These are phyloP conservation scores for Coemansia asiatica DNA, from an alignment of 192 early-diverging fungal genomes.

Conservation along the genomic window DNA sequence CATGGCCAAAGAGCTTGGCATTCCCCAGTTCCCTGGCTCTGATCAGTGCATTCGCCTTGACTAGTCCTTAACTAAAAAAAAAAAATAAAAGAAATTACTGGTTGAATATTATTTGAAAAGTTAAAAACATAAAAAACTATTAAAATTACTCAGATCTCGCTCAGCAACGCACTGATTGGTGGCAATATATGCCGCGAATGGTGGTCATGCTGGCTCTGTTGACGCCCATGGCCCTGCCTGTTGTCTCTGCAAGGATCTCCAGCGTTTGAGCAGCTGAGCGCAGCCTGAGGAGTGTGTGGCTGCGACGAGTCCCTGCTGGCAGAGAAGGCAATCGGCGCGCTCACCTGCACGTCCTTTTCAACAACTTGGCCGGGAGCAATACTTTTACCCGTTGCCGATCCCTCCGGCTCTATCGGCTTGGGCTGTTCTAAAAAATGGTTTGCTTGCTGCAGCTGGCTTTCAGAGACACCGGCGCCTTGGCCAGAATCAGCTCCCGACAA, in stretches of 20 bases:
- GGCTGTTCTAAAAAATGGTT: slow-evolving; percentile 39
- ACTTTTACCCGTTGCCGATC: slow-evolving; percentile 7
- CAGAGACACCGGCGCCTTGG: not conserved
- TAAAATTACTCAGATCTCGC: slow-evolving; percentile 21
- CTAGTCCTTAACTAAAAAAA: not conserved
- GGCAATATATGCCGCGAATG: slow-evolving; percentile 26
- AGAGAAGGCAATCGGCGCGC: not conserved
- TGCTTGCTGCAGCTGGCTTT: not conserved
- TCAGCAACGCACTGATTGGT: slow-evolving; percentile 41
- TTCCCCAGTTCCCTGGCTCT: slow-evolving; percentile 70
- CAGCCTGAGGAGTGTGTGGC: slow-evolving; percentile 20
- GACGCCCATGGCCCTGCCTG: slow-evolving; percentile 3
- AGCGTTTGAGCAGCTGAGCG: not conserved
- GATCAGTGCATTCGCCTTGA: slow-evolving; percentile 68
- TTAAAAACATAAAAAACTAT: slow-evolving; percentile 4
- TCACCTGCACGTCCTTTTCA: not conserved
- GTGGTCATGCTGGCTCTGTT: slow-evolving; percentile 16
- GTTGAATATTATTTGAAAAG: slow-evolving; percentile 2
- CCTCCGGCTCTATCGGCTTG: slow-evolving; percentile 24
- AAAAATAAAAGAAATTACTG: no score
- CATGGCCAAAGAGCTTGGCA: slow-evolving; percentile 65
- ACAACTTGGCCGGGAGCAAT: not conserved
- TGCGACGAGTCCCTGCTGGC: slow-evolving; percentile 36
- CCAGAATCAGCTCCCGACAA: not conserved
- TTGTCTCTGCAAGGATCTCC: slow-evolving; percentile 1